These are phyloP conservation scores for Linnemannia schmuckeri DNA, from an alignment of 192 early-diverging fungal species.

Conservation along the genomic window DNA sequence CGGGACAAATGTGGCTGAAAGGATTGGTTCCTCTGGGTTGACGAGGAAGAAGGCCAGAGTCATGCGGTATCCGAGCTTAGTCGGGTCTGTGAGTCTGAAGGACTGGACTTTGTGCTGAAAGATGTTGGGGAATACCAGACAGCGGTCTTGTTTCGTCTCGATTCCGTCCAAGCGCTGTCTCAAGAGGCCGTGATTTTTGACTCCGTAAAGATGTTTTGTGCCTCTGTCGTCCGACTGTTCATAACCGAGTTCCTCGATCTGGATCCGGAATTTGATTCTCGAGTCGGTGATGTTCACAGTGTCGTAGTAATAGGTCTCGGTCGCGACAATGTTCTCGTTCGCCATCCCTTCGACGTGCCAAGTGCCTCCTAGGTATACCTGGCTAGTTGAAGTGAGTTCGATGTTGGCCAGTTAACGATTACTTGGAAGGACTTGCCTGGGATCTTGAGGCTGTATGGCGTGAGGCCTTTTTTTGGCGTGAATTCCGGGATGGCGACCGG, in stretches of 20 bases:
- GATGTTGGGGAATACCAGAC: slow-evolving; percentile 78
- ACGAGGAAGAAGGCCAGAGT: slow-evolving; percentile 81
- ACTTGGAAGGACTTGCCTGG: slow-evolving; percentile 50
- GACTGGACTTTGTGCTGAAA: slow-evolving; percentile 76
- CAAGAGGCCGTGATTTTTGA: slow-evolving; percentile 38
- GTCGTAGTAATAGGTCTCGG: slow-evolving; percentile 80
- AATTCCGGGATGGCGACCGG: slow-evolving; percentile 20
- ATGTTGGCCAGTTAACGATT: slow-evolving; percentile 82
- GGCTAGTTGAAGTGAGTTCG: slow-evolving; percentile 73
- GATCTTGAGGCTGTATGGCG: slow-evolving; percentile 29
- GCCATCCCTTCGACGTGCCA: slow-evolving; percentile 84
- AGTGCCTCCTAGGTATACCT: slow-evolving; percentile 58
- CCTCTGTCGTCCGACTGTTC: slow-evolving; percentile 40
- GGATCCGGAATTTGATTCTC: slow-evolving; percentile 65
- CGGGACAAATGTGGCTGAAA: slow-evolving; percentile 70
- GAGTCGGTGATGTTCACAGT: slow-evolving; percentile 75
- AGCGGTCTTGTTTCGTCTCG: slow-evolving; percentile 66
- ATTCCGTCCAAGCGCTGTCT: slow-evolving; percentile 63
- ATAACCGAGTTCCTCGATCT: slow-evolving; percentile 38
- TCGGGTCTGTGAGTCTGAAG: slow-evolving; percentile 64
- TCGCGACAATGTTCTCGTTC: slow-evolving; percentile 79
- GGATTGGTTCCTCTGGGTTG: slow-evolving; percentile 66
- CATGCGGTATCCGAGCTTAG: slow-evolving; percentile 72
- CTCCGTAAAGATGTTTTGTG: slow-evolving; percentile 54
- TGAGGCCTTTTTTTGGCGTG: slow-evolving; percentile 18